A percentile compares a stretch with the other conserved stretches of the same genome.
Evolutionary conservation across 495 filamentous ascomycete species (phyloP).

Genomic region (Mytilinidion resinicola): DNA sequence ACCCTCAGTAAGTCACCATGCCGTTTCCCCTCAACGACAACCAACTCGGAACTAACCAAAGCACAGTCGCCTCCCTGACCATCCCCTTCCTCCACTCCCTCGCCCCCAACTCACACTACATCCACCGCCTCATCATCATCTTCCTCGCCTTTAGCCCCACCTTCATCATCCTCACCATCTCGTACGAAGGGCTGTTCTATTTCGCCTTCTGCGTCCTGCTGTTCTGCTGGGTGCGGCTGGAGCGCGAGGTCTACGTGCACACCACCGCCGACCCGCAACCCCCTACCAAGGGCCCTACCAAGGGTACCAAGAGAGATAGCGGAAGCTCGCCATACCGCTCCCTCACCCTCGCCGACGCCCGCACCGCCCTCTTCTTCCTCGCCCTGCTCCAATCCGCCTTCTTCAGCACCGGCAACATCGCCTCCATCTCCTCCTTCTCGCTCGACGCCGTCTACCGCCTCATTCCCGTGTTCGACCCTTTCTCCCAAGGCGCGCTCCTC

Average conservation of each 20-base stretch:
- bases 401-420: constrained; percentile 96
- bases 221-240: constrained; percentile 82
- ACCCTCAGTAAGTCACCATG: constrained; percentile 59
- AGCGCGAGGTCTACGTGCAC: constrained; percentile 65
- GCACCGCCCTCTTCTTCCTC: constrained; percentile 90
- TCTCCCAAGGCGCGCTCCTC: constrained; percentile 82
- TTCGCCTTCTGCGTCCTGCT: constrained; percentile 78
- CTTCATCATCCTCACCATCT: constrained; percentile 95
- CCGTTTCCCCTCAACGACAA: not conserved
- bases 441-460: constrained; percentile 86
- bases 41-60: constrained; percentile 10
- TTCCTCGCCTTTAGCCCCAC: constrained; percentile 91
- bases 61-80: constrained; percentile 62
- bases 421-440: constrained; percentile 89
- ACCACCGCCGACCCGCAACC: constrained; percentile 21
- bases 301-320: no score
- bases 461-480: constrained; percentile 91
- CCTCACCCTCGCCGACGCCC: constrained; percentile 72
- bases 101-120: constrained; percentile 77
- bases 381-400: constrained; percentile 91
- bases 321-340: constrained; percentile 54
- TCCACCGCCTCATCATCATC: constrained; percentile 81
- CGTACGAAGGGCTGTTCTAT: constrained; percentile 97
- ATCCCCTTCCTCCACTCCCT: constrained; percentile 77
- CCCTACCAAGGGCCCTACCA: not conserved